Conservation (phyloP, 2,329 filamentous ascomycete genomes). For the Saccharata proteae region DNA sequence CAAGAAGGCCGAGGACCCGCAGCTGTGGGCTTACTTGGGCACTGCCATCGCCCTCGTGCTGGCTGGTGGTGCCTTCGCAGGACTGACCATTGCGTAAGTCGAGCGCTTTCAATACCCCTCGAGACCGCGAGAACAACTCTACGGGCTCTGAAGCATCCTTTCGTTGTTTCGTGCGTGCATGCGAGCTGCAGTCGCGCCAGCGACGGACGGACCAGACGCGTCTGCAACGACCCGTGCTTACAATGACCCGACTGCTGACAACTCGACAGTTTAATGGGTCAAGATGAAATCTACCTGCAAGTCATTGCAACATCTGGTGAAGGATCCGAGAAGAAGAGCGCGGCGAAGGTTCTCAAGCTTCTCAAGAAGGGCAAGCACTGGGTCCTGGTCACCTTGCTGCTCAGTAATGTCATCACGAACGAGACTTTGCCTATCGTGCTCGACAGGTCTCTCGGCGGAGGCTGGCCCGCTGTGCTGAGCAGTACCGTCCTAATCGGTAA, state of each 20-base stretch:
- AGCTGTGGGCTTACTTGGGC: constrained; percentile 69
- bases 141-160: not conserved
- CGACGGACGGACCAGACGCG: not conserved
- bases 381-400: constrained; percentile 85
- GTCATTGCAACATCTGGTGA: constrained; percentile 79
- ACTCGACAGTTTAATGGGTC: constrained; percentile 45
- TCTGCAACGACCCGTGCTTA: not conserved
- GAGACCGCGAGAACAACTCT: not conserved
- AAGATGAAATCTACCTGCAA: constrained; percentile 93
- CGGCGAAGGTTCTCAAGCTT: constrained; percentile 65
- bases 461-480: constrained; percentile 85
- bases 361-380: constrained; percentile 89
- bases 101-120: not conserved
- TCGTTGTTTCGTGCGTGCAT: not conserved
- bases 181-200: constrained; percentile 3
- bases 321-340: constrained; percentile 77
- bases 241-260: constrained; percentile 19
- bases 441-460: constrained; percentile 84
- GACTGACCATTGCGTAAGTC: constrained; percentile 73
- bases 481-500: constrained; percentile 89
- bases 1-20: constrained; percentile 40
- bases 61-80: constrained; percentile 84
- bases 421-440: constrained; percentile 92
- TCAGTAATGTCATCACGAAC: constrained; percentile 97
- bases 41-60: constrained; percentile 73